A percentile compares a stretch with the other conserved stretches of the same genome.
These are phyloP conservation scores for Wallacemonas sp. DNA, from an alignment of 208 protist species.

Conservation along the genomic window DNA sequence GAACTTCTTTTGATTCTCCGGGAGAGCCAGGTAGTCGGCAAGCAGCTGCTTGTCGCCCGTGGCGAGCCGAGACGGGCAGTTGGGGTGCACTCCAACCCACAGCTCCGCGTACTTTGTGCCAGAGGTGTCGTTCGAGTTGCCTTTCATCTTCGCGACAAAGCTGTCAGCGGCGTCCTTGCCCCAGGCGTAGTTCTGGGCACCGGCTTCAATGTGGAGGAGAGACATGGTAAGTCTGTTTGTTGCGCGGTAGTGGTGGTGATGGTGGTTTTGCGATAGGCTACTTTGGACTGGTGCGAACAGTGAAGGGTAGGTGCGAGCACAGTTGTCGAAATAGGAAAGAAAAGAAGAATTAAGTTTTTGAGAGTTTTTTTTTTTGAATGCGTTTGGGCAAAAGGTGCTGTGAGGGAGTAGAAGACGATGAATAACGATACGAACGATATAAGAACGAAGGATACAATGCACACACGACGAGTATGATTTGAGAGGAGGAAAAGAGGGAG, in stretches of 20 bases:
- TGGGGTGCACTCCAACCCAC: conserved; percentile 98
- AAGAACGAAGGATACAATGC: neutral
- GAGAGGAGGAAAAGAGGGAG: neutral
- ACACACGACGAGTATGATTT: neutral
- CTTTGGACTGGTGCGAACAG: too few species aligned
- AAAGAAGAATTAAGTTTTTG: neutral
- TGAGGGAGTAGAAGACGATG: neutral
- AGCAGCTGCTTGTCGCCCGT: conserved; percentile 43
- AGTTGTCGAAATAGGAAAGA: neutral
- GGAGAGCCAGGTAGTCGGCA: conserved; percentile 48
- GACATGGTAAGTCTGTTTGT: conserved; percentile 26
- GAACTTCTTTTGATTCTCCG: conserved; percentile 35
- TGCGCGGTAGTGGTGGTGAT: neutral
- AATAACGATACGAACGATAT: neutral
- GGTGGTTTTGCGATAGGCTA: neutral
- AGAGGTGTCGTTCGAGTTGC: conserved; percentile 36
- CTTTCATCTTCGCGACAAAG: conserved; percentile 82
- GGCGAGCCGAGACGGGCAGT: conserved; percentile 71
- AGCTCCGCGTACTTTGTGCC: conserved; percentile 92
- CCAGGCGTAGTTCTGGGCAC: conserved; percentile 86
- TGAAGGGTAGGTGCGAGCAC: neutral
- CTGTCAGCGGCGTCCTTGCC: conserved; percentile 76
- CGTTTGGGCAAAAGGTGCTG: too few species aligned
- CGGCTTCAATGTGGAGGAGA: conserved; percentile 56
- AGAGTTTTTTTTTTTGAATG: too few species aligned